Evolutionary conservation across 2,329 filamentous ascomycete species (phyloP).

Genomic region (Cladobotryum mycophilum): DNA sequence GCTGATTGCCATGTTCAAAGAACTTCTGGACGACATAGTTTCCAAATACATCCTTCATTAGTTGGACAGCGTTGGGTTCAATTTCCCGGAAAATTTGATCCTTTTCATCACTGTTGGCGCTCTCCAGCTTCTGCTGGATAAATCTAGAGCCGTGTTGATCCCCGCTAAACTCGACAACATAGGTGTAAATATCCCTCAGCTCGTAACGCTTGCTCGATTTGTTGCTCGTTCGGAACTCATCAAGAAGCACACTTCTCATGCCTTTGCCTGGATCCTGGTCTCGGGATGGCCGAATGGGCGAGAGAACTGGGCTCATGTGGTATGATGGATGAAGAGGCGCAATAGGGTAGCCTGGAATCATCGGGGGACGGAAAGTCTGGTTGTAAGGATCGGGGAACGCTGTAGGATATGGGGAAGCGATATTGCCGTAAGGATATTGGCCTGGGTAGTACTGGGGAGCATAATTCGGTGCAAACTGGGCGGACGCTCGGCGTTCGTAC

Average conservation of each 20-base stretch:
- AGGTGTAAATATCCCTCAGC: conserved; percentile 79
- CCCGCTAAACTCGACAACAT: conserved; percentile 90
- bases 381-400: conserved; percentile 33
- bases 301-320: conserved; percentile 17
- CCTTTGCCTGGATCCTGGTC: conserved; percentile 55
- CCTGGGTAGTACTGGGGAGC: conserved; percentile 24
- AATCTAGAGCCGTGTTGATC: conserved; percentile 95
- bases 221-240: conserved; percentile 70
- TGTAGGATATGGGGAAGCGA: conserved; percentile 29
- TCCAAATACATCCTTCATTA: conserved; percentile 96
- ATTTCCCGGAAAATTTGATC: conserved; percentile 86
- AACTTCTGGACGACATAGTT: conserved; percentile 99
- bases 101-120: conserved; percentile 93
- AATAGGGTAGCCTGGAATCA: conserved; percentile 26
- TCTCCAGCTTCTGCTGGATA: conserved; percentile 87
- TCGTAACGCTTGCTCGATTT: conserved; percentile 72
- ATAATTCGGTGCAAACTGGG: conserved; percentile 25
- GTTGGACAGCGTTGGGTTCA: conserved; percentile 70
- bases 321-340: conserved; percentile 26
- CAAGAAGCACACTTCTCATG: conserved; percentile 64
- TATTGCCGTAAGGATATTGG: conserved; percentile 24
- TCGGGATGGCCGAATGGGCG: conserved; percentile 33
- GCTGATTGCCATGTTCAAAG: conserved; percentile 91
- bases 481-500: conserved; percentile 31
- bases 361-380: conserved; percentile 29